Evolutionary conservation across 225 moss, liverwort and hornwort genomes (phyloP).

Genomic region (Physcomitrium patens): DNA sequence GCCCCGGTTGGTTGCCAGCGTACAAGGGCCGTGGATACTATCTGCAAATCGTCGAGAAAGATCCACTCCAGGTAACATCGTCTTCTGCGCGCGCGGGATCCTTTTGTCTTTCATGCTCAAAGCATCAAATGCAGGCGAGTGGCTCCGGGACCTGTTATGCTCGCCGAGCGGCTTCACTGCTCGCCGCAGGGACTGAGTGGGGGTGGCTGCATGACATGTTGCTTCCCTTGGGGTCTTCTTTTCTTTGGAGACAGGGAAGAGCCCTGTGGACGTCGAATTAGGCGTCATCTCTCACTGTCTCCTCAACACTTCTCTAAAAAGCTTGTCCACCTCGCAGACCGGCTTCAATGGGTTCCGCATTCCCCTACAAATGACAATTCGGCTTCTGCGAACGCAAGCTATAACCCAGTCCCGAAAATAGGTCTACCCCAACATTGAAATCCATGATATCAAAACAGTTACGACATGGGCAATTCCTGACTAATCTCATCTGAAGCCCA

Average conservation of each 20-base stretch:
- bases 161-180: constrained; percentile 57
- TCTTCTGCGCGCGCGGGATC: constrained; percentile 38
- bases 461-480: too few species aligned
- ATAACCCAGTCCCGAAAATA: neutral
- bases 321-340: neutral
- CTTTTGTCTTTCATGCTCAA: constrained; percentile 29
- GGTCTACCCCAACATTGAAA: neutral
- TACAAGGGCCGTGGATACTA: constrained; percentile 30
- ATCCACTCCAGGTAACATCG: constrained; percentile 37
- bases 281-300: constrained; percentile 33
- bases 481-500: neutral
- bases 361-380: neutral
- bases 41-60: constrained; percentile 49
- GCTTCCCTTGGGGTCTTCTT: constrained; percentile 24
- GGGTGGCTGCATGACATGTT: constrained; percentile 21
- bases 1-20: constrained; percentile 24
- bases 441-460: neutral
- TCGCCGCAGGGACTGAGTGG: constrained; percentile 42
- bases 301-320: neutral
- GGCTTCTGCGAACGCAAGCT: neutral
- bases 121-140: constrained; percentile 42
- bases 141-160: constrained; percentile 46
- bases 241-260: constrained; percentile 32
- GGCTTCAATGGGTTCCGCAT: constrained; percentile 12
- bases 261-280: constrained; percentile 29